Evolutionary conservation across 1,139 yeast genomes (phyloP), one percentile per base, ranked within the genome.

Genomic region (Geotrichum reessii): DNA sequence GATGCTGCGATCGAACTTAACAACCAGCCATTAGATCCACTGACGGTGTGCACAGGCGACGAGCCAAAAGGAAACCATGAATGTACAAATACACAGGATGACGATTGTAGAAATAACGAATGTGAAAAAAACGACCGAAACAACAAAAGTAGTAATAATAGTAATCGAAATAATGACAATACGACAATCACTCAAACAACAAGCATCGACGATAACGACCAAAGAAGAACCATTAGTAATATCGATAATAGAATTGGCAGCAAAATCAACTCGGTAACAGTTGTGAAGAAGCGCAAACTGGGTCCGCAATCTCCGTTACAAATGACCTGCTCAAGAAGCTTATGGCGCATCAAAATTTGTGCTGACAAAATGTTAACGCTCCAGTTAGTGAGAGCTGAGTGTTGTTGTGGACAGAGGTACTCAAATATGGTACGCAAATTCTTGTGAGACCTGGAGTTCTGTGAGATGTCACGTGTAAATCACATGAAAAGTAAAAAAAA

Each of bases 281-380:
- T 17, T 6, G 4, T 21, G n/a, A 57, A 53, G 48, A 53, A 57
- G 19, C 59, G 59, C n/a, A 44, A 42, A 25, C 55, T 57, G 40
- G 59, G 59, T 1, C 59, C 59, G 12, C 27, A 47, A 22, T 49
- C 59, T 12, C 56, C 59, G 33, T 25, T 57, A n/a, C 53, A 57
- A 24, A 52, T 57, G 59, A 56, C 46, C 4, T 57, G 59, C 22
- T 37, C n/a, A 12, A 17, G 48, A 37, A 48, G 53, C n/a, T 51
- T 46, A 14, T 57, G 59, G 59, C 53, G 59, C 1, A 28, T 57
- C 28, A 48, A 25, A 27, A 14, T 33, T 12, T 24, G 37, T 12
- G n/a, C 14, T 4, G 28, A 33, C 40, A 19, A 44, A 14, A 5
- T 11, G 40, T 44, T 57, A 44, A 25, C 28, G 17, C 31, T 56